Base-by-base conservation (phyloP, 2,329 filamentous ascomycete genomes). In the Fusarium buxicola region DNA sequence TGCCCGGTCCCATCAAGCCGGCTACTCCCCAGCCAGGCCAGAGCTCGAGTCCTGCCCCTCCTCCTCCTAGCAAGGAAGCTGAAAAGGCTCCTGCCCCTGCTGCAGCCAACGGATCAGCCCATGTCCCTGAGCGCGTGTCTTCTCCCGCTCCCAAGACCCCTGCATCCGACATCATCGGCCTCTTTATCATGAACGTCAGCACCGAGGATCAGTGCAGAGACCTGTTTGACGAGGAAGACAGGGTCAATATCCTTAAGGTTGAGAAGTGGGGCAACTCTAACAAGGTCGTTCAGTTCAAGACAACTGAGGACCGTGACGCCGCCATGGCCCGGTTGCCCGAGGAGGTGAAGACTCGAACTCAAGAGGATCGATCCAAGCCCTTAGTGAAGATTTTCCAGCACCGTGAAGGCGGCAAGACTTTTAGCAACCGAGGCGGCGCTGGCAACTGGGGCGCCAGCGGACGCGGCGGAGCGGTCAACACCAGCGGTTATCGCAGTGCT, bases 131-230 rank as follows among this genome's bases (percentile, higher is more conserved):
- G 40, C 78, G 84, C 11, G 77, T 80, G 3, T 77, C 83, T n/a
- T 86, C 86, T 2, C 84, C 86, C 13, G 84, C 84, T 7, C 79
- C 84, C 25, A 89, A 91, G 74, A 84, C 79, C 31, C 73, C 82
- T 39, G 78, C 84, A 15, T 84, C 92, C 71, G 87, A 85, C 67
- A 92, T 90, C 68, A 89, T 92, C 70, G 94, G 92, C 44, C 85
- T 99, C 16, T 99, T 97, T 76, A 89, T 99, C 59, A 92, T 91
- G 80, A 94, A 94, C 71, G 88, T 94, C 18, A 91, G 89, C 70
- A 90, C 86, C 50, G 92, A 94, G 65, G 92, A 97, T 28, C 91
- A 94, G 59, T 90, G 92, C 32, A 89, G 90, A 54, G 89, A 92
- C 30, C 82, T 97, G 21, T 94, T 99, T 73, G 82, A 87, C 2